Base-by-base conservation (phyloP, 2,329 filamentous ascomycete genomes). In the Botrytis tulipae region DNA sequence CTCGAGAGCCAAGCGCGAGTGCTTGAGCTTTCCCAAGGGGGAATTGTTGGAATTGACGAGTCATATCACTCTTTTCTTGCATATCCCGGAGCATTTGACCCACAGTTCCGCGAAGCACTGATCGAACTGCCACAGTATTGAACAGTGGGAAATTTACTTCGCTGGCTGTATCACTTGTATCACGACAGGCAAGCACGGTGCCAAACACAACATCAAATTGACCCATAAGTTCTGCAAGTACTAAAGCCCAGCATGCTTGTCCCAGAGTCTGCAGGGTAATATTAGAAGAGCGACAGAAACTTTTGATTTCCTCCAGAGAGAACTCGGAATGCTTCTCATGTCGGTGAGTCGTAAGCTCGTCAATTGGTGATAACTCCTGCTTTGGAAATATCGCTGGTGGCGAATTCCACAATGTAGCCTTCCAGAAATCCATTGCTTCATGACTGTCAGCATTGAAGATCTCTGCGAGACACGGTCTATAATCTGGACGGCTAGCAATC, bases 141-240 rank as follows among this genome's bases (percentile, higher is more conserved):
- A 98, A 97, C 0, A 92, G 93, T 0, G 95, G 95, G 78, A 97
- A 98, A 79, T 95, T 86, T 20, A 95, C 82, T 40, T 88, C 82
- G 61, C 92, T 88, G 0, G 89, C 87, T 25, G 14, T 18, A n/a
- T 88, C 87, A 63, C 92, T 90, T 16, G 89, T 90, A 73, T 96
- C 93, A n/a, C 95, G 88, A 25, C 95, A 95, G 0, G 94, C 94
- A 20, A 97, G 85, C 1, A 98, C 91, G 0, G 93, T 88, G 0
- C 95, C 95, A 79, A 96, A 97, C 0, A 90, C 87, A 6, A 97
- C 87, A 76, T 97, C 94, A 0, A 97, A 86, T 0, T 87, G 88
- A 4, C 85, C 83, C 1, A 88, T 85, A 65, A 89, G 85, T 0
- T 87, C 86, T 1, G 93, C 90, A 1, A 97, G 85, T 0, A 92